A percentile compares a stretch with the other conserved stretches of the same genome.
phyloP scores from a whole-genome alignment of 176 grass and related monocot species.

The Ampelocalamus luodianensis region DNA sequence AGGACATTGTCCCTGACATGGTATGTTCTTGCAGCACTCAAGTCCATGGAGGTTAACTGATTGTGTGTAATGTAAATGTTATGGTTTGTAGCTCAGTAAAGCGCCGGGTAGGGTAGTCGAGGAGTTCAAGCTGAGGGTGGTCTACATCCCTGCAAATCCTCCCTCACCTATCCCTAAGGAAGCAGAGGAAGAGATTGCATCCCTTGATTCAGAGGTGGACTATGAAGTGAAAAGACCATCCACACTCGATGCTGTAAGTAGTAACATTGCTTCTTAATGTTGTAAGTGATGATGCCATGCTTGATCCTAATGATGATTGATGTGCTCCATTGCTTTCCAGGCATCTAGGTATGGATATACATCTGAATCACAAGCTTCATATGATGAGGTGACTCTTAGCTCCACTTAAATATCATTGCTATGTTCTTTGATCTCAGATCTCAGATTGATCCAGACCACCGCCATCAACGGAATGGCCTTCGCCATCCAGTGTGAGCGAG shows the following conservation, averaged over 20 bases:
- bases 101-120: conserved; percentile 67
- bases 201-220: conserved; percentile 56
- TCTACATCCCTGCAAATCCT: conserved; percentile 93
- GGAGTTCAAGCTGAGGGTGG: conserved; percentile 83
- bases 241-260: conserved; percentile 49
- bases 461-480: too few relatives aligned
- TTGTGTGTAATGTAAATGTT: conserved; percentile 35
- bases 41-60: not conserved
- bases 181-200: conserved; percentile 68
- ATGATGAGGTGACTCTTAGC: conserved; percentile 59
- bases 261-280: conserved; percentile 23
- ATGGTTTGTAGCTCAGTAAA: conserved; percentile 68
- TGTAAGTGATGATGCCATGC: conserved; percentile 11
- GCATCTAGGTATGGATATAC: conserved; percentile 51
- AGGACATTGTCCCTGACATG: conserved; percentile 72
- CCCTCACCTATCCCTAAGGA: conserved; percentile 94
- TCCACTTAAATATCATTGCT: conserved; percentile 31
- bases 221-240: conserved; percentile 60
- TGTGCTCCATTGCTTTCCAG: conserved; percentile 45
- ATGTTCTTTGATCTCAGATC: conserved; percentile 9
- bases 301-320: conserved; percentile 29
- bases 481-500: too few relatives aligned
- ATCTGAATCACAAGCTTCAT: conserved; percentile 47
- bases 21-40: conserved; percentile 46
- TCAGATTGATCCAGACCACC: too few relatives aligned